Evolutionary conservation across 108 stramenopile species (phyloP).

Genomic region (Aurantiochytrium sp.): DNA sequence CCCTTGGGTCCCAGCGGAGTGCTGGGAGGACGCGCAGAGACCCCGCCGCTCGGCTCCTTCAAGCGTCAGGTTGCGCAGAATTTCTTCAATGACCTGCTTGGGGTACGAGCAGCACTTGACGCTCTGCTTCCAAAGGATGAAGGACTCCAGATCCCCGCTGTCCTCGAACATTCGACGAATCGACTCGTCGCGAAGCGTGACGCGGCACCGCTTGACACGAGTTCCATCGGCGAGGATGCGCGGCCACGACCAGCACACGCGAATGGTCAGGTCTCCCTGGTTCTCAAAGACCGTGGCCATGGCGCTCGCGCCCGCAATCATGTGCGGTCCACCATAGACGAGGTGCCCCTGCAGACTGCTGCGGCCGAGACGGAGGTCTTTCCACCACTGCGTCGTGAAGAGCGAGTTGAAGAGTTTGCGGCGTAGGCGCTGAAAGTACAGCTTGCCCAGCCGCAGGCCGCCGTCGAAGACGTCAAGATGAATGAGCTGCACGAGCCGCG

Average conservation of each 20-base stretch:
- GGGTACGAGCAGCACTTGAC: neutral
- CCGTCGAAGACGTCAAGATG: neutral
- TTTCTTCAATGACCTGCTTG: neutral
- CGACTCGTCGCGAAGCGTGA: neutral
- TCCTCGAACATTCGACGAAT: neutral
- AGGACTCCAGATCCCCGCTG: neutral
- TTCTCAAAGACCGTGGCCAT: neutral
- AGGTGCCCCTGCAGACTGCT: neutral
- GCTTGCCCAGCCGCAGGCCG: neutral
- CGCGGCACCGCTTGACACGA: neutral
- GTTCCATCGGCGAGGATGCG: neutral
- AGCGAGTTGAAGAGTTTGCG: neutral
- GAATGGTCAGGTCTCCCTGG: neutral
- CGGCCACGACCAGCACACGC: neutral
- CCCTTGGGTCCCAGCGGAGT: too few species aligned
- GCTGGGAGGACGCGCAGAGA: neutral
- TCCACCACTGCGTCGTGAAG: conserved; percentile 20
- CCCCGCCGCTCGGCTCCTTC: neutral
- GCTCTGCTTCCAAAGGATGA: neutral
- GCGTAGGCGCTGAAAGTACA: neutral
- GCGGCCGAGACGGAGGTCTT: neutral
- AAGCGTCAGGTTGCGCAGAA: neutral
- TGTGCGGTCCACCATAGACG: neutral
- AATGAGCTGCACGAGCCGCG: neutral
- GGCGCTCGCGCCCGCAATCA: neutral